Base-by-base conservation (phyloP, 495 filamentous ascomycete species). In the Podospora pseudopauciseta region DNA sequence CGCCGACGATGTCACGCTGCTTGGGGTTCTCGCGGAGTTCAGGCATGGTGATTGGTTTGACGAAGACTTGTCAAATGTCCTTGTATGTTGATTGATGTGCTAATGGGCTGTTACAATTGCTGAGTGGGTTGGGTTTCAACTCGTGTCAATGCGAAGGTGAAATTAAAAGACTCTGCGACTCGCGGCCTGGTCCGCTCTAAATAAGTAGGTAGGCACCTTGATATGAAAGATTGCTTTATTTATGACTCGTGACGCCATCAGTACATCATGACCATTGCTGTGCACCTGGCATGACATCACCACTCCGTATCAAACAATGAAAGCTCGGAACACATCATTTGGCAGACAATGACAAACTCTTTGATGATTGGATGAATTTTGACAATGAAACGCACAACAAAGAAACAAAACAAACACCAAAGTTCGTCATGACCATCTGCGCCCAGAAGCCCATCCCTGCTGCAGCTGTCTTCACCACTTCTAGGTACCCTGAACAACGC, bases 1-100 rank as follows among this genome's bases (percentile, higher is more conserved):
- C 69, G 27, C 58, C 32, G 9, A 27, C 9, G 61, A 67, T 71
- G 69, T 71, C 56, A 44, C 69, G 69, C 60, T 67, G 61, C 15
- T 53, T 32, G 61, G 61, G 69, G 44, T 67, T 55, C 11, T 20
- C 3, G n/a, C 65, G 69, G 34, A 67, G 69, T n/a, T 67, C 69
- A 4, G 69, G 68, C 69, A 71, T 71, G 19, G 16, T 71, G 65
- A 57, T n/a, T 11, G 56, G 3, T 16, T 16, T 58, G 19, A 11
- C 3, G 19, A 19, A 20, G 56, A 19, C n/a, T 20, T 20, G 56
- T 26, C 4, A n/a, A 27, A 20, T 20, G 9, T 20, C 4, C 5
- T 15, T 16, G n/a, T 20, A 4, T 20, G 56, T 20, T 19, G 6
- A n/a, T 58, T 58, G n/a, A 49, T 49, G 39, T 1, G 39, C 6